phyloP scores from a whole-genome alignment of 2,329 filamentous ascomycete genomes.

The Alternaria sp. region DNA sequence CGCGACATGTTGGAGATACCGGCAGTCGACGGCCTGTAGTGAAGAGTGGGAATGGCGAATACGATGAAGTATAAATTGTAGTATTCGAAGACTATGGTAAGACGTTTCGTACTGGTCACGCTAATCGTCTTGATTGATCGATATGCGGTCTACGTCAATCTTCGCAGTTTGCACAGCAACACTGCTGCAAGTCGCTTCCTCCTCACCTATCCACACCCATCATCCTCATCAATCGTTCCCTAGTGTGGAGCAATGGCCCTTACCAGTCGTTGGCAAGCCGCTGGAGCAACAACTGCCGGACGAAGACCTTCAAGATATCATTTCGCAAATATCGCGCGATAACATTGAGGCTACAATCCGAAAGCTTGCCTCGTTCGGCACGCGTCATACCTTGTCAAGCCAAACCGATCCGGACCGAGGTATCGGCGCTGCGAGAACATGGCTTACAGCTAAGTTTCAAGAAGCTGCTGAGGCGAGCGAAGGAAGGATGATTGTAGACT shows the following conservation, averaged over 20 bases:
- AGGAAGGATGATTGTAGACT: slow-evolving; percentile 60
- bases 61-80: slow-evolving; percentile 1
- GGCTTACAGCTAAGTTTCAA: slow-evolving; percentile 60
- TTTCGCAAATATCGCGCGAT: slow-evolving; percentile 50
- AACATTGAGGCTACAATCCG: slow-evolving; percentile 60
- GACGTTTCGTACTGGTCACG: background rate
- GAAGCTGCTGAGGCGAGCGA: slow-evolving; percentile 56
- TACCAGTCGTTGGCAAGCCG: slow-evolving; percentile 39
- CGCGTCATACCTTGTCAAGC: slow-evolving; percentile 62
- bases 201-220: slow-evolving; percentile 26
- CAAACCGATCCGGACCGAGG: slow-evolving; percentile 60
- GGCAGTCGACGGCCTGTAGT: slow-evolving; percentile 12
- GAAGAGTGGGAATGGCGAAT: slow-evolving; percentile 21
- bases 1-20: slow-evolving; percentile 20
- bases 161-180: slow-evolving; percentile 15
- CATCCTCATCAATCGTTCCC: slow-evolving; percentile 23
- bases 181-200: slow-evolving; percentile 15
- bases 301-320: slow-evolving; percentile 48
- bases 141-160: slow-evolving; percentile 24
- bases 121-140: background rate
- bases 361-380: slow-evolving; percentile 63
- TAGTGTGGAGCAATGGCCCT: slow-evolving; percentile 48
- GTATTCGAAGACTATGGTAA: background rate
- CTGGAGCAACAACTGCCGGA: slow-evolving; percentile 51
- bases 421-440: slow-evolving; percentile 64